Base-by-base conservation (phyloP, 2,329 filamentous ascomycete species). In the Chaetomium sp. region DNA sequence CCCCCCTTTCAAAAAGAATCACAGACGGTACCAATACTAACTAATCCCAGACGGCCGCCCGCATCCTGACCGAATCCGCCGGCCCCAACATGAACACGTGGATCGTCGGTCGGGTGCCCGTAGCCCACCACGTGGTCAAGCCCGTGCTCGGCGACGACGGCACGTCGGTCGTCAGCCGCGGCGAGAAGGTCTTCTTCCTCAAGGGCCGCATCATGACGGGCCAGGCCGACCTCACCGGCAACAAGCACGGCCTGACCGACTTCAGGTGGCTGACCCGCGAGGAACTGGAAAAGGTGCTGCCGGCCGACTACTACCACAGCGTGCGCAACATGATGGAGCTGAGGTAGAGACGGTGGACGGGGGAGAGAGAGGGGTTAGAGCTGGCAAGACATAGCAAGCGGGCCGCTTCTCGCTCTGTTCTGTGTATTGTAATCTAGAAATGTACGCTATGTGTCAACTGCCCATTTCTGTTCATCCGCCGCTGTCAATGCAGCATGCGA, bases 41-140 rank as follows among this genome's bases (percentile, higher is more conserved):
- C 45, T 9, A 10, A 47, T n/a, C 33, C 67, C 72, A 99, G 95
- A 89, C 91, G 53, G 93, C 94, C 45, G 86, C 92, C 74, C 86
- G 93, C 66, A 87, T 93, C 62, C 83, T 98, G 27, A 82, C 89
- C 60, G 84, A 91, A 72, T 83, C 92, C 3, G 93, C 90, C 10
- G 95, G 95, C 65, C 80, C 91, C 67, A 96, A 99, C 83, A 98
- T 99, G 93, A 98, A 98, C 82, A 97, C 93, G 62, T 99, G 95
- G 93, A 87, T 98, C 71, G 91, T 99, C 59, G 94, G 93, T 66
- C 93, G 93, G 72, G 90, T 90, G 65, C 95, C 95, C 12, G 85
- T 97, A 65, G 94, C 93, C 29, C 90, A 97, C 79, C 80, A 90
- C 73, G 82, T 91, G 70, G 80, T 80, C 67, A 80, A 86, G 68